Conservation (phyloP, 768 basidiomycete species). For the Lactarius tabidus region DNA sequence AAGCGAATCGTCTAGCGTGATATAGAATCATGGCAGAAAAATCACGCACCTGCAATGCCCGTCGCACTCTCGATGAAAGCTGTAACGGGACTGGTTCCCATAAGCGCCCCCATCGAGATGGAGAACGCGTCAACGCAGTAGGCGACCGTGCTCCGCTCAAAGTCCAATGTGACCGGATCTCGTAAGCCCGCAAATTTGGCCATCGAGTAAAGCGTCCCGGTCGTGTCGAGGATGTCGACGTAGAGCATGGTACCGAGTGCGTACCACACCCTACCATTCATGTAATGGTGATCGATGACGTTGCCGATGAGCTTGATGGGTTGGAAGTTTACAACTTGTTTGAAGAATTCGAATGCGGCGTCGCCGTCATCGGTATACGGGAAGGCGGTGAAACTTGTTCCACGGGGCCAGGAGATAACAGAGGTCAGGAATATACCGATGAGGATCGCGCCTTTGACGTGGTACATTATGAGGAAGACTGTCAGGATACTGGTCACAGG, state of each 20-base stretch:
- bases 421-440: constrained; percentile 83
- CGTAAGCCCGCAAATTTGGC: constrained; percentile 87
- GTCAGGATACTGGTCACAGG: constrained; percentile 55
- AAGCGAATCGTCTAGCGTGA: constrained; percentile 16
- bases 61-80: constrained; percentile 82
- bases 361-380: constrained; percentile 68
- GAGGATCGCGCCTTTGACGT: constrained; percentile 76
- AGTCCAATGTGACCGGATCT: constrained; percentile 79
- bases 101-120: constrained; percentile 75
- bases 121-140: constrained; percentile 81
- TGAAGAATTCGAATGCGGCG: constrained; percentile 77
- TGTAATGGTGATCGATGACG: constrained; percentile 43
- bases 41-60: constrained; percentile 57
- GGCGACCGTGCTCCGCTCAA: constrained; percentile 77
- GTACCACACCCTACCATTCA: constrained; percentile 79
- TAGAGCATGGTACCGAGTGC: constrained; percentile 87
- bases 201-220: constrained; percentile 85
- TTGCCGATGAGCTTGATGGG: constrained; percentile 59
- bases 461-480: constrained; percentile 77
- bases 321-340: constrained; percentile 75
- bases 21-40: background rate
- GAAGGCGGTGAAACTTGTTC: constrained; percentile 76
- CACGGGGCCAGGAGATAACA: constrained; percentile 85
- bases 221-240: constrained; percentile 69
- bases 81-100: constrained; percentile 79